These are phyloP conservation scores for Fusarium marasasianum DNA, from an alignment of 2,329 filamentous ascomycete genomes.

Conservation along the genomic window DNA sequence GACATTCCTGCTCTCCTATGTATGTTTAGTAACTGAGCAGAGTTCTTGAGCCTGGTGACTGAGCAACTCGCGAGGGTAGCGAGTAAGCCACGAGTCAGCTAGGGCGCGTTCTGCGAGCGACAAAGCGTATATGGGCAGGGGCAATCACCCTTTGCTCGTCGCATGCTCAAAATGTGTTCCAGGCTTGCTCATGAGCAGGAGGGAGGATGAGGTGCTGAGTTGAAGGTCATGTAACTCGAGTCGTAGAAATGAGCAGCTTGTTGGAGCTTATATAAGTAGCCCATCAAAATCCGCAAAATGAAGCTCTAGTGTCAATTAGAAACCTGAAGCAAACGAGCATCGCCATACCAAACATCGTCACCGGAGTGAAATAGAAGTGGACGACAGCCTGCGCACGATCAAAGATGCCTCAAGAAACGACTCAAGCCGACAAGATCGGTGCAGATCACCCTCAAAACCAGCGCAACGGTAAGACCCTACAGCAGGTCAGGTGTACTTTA, in stretches of 20 bases:
- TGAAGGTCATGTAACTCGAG: neutral
- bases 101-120: no score
- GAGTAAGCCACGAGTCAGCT: neutral
- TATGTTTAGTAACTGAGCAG: accelerated
- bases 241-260: no score
- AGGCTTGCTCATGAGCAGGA: neutral
- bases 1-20: accelerated
- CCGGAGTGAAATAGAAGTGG: neutral
- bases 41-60: neutral
- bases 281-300: accelerated
- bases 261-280: neutral
- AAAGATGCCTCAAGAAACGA: neutral
- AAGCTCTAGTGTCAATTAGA: neutral
- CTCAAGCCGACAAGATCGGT: accelerated
- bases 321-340: neutral
- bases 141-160: neutral
- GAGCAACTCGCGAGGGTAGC: neutral
- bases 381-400: accelerated
- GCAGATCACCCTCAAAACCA: accelerated
- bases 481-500: no score
- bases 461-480: neutral
- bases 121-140: accelerated
- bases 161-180: accelerated
- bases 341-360: accelerated
- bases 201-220: neutral